A percentile compares a stretch with the other conserved stretches of the same genome.
These are phyloP conservation scores for Fusarium keratoplasticum DNA, from an alignment of 2,329 filamentous ascomycete genomes.

Conservation along the genomic window DNA sequence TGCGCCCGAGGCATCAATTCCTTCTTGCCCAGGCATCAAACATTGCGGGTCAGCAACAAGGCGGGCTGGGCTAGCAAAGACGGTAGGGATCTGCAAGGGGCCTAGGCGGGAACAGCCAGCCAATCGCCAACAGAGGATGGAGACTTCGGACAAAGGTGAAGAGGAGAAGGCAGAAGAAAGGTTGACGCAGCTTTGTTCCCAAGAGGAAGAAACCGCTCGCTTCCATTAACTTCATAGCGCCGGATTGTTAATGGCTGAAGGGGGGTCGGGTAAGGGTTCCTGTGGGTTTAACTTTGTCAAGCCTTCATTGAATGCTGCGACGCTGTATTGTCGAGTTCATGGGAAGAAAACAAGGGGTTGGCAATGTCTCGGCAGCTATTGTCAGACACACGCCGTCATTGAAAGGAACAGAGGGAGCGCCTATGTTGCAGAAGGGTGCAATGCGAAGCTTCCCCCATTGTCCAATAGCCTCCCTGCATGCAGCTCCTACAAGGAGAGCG, in stretches of 20 bases:
- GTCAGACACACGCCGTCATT: constrained; percentile 2
- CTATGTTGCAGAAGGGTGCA: not conserved
- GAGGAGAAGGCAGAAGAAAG: constrained; percentile 20
- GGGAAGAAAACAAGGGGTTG: not conserved
- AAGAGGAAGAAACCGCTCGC: not conserved
- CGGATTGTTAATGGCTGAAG: constrained; percentile 6
- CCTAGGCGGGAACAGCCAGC: constrained; percentile 9
- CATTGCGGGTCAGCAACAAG: constrained; percentile 23
- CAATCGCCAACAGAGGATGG: constrained; percentile 28
- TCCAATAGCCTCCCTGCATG: not conserved
- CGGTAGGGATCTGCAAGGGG: constrained; percentile 32
- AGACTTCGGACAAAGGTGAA: constrained; percentile 8
- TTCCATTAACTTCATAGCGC: constrained; percentile 8
- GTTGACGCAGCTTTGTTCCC: constrained; percentile 15
- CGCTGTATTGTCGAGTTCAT: not conserved
- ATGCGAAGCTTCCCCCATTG: not conserved
- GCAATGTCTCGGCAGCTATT: not conserved
- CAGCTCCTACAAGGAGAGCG: not conserved
- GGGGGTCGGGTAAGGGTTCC: constrained; percentile 4
- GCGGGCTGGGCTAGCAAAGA: constrained; percentile 16
- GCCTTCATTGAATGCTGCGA: constrained; percentile 1
- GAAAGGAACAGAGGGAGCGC: not conserved
- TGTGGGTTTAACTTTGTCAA: constrained; percentile 25
- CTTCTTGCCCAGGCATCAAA: constrained; percentile 6
- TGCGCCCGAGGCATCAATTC: constrained; percentile 32